A percentile compares a stretch with the other conserved stretches of the same genome.
Conservation (phyloP, 768 basidiomycete genomes). For the Boletus rufocinnamomeus region DNA sequence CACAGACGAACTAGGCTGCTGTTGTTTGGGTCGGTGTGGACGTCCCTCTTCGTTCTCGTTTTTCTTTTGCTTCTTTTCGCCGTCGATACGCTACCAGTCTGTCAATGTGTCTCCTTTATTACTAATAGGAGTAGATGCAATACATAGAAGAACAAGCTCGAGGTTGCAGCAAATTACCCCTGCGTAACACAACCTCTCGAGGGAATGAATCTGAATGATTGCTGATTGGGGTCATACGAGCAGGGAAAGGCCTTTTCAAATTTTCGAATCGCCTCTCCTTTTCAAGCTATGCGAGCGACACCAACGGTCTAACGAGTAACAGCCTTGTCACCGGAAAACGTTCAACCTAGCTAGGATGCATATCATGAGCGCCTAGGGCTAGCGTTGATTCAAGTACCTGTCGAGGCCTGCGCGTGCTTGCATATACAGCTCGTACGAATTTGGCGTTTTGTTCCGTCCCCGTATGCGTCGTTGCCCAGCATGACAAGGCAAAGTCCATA, state of each 20-base stretch:
- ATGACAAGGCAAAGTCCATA: neutral
- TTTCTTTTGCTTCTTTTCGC: conserved; percentile 1
- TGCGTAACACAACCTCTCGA: too few species aligned
- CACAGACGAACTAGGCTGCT: conserved; percentile 58
- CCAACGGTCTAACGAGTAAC: too few species aligned
- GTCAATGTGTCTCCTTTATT: conserved; percentile 12
- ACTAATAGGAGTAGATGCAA: conserved; percentile 19
- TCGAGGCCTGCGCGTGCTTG: too few species aligned
- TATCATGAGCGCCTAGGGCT: too few species aligned
- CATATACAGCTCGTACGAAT: neutral
- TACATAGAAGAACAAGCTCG: neutral
- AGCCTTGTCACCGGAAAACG: too few species aligned
- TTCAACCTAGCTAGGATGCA: too few species aligned
- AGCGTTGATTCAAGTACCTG: too few species aligned
- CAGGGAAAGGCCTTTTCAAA: too few species aligned
- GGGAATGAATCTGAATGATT: too few species aligned
- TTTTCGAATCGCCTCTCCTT: too few species aligned
- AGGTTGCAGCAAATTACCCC: neutral
- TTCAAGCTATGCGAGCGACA: too few species aligned
- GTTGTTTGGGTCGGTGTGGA: neutral
- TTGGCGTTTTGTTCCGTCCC: neutral
- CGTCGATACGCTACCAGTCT: conserved; percentile 10
- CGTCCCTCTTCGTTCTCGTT: neutral
- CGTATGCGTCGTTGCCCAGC: neutral
- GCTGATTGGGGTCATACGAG: too few species aligned